Base-by-base conservation (phyloP, 345 rosid genomes). In the Aegle marmelos region DNA sequence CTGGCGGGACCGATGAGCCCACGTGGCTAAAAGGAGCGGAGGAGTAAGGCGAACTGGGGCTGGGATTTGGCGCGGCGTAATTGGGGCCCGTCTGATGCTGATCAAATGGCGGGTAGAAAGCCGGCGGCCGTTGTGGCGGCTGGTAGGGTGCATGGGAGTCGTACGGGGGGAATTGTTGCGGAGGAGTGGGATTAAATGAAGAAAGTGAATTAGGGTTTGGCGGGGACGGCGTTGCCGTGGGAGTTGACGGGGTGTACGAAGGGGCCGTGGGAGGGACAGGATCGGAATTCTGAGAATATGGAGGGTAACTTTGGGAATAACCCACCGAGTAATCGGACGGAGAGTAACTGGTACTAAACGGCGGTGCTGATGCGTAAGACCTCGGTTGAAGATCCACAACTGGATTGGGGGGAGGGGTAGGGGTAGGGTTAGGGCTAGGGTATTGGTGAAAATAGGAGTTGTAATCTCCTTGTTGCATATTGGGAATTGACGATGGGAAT, bases 341-440 rank as follows among this genome's bases (percentile, higher is more conserved):
- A 0, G 87, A 27, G 83, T 86, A 89, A 69, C 88, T 83, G 76
- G 91, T 66, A 54, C 81, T 61, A 80, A 86, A 90, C 4, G 98
- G 98, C 9, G 99, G 95, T 0, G 98, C 98, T 1, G 99, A 94
- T 0, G 99, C 98, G 88, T 87, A 91, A 6, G 92, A 64, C 34
- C 70, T 69, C 14, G 80, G 92, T 71, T 81, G 39, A 75, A 71
- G 91, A 76, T 90, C 94, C 48, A 89, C 73, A 1, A 89, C 66
- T 17, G 85, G 45, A 76, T 77, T 85, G 4, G 86, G 78, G 48
- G 77, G 82, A 4, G 88, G 86, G 45, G 72, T 80, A 0, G 90
- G 89, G 53, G 33, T 73, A 1, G 88, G 83, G 78, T 65, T 83
- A 57, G 92, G 87, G 82, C 84, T 92, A 74, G 91, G 81, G 73